Conservation (phyloP, 768 basidiomycete genomes). For the Dioszegia hungarica region DNA sequence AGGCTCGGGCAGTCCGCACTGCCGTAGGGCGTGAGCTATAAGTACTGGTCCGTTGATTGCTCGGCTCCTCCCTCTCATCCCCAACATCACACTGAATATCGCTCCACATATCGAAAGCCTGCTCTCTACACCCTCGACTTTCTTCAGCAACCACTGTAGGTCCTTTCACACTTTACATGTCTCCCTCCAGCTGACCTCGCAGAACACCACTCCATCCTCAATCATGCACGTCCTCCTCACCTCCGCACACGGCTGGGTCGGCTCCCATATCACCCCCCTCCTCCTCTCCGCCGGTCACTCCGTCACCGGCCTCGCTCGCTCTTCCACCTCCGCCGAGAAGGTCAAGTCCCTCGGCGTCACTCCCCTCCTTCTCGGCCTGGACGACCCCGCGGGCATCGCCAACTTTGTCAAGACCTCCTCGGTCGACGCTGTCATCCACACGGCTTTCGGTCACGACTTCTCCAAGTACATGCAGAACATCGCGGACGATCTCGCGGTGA, state of each 20-base stretch:
- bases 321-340: conserved; percentile 7
- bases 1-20: too few relatives aligned
- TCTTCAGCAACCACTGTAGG: too few relatives aligned
- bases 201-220: too few relatives aligned
- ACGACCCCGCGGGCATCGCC: conserved; percentile 13
- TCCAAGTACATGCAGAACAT: conserved; percentile 6
- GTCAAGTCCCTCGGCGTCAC: conserved; percentile 3
- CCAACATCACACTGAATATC: too few relatives aligned
- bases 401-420: background rate
- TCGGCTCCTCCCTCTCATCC: too few relatives aligned
- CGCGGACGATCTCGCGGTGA: conserved; percentile 11
- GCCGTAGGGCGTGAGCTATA: too few relatives aligned
- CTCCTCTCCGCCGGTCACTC: conserved; percentile 20
- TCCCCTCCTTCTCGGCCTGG: conserved; percentile 7
- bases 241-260: conserved; percentile 31
- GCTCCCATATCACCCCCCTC: conserved; percentile 10
- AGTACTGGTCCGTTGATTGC: too few relatives aligned
- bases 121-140: too few relatives aligned
- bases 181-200: too few relatives aligned
- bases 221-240: conserved; percentile 38
- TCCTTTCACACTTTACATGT: too few relatives aligned
- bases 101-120: too few relatives aligned
- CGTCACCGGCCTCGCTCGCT: conserved; percentile 26
- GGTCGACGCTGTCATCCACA: conserved; percentile 9
- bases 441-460: conserved; percentile 16